A percentile compares a stretch with the other conserved stretches of the same genome.
Conservation (phyloP, 805 yeast species). For the Candida arabinofermentans region DNA sequence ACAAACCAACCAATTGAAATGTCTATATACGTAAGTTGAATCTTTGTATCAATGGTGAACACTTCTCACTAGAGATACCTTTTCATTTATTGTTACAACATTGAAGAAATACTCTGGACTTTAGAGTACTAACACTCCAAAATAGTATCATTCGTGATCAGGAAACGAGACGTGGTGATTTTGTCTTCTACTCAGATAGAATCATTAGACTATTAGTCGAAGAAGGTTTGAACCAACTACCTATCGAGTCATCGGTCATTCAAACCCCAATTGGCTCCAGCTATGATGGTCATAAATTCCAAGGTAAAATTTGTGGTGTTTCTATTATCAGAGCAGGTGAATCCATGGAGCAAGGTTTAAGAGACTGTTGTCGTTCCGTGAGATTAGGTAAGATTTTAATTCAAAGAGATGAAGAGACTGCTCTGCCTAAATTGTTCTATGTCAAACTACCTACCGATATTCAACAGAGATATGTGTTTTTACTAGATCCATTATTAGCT, state of each 20-base stretch:
- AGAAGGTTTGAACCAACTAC: conserved; percentile 91
- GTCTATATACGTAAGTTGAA: conserved; percentile 69
- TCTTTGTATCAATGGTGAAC: too few relatives aligned
- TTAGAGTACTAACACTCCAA: too few relatives aligned
- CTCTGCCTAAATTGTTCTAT: conserved; percentile 84
- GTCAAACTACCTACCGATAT: conserved; percentile 95
- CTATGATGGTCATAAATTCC: conserved; percentile 74
- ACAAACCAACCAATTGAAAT: conserved; percentile 85
- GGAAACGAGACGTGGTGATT: conserved; percentile 80
- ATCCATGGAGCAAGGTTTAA: conserved; percentile 96
- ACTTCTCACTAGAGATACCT: too few relatives aligned
- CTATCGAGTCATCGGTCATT: conserved; percentile 67
- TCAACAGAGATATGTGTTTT: conserved; percentile 78
- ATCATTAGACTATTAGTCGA: conserved; percentile 91
- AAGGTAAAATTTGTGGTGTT: conserved; percentile 96
- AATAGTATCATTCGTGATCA: conserved; percentile 76
- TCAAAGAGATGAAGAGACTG: conserved; percentile 98
- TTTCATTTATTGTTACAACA: too few relatives aligned
- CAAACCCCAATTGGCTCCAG: conserved; percentile 72
- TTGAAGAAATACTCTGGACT: too few relatives aligned
- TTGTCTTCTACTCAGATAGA: conserved; percentile 92
- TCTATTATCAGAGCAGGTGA: conserved; percentile 98
- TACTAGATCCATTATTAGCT: conserved; percentile 96
- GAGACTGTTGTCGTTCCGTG: conserved; percentile 96
- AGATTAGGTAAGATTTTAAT: conserved; percentile 94